Evolutionary conservation across 2,329 filamentous ascomycete genomes (phyloP).

Genomic region (Epichloe hybrida): DNA sequence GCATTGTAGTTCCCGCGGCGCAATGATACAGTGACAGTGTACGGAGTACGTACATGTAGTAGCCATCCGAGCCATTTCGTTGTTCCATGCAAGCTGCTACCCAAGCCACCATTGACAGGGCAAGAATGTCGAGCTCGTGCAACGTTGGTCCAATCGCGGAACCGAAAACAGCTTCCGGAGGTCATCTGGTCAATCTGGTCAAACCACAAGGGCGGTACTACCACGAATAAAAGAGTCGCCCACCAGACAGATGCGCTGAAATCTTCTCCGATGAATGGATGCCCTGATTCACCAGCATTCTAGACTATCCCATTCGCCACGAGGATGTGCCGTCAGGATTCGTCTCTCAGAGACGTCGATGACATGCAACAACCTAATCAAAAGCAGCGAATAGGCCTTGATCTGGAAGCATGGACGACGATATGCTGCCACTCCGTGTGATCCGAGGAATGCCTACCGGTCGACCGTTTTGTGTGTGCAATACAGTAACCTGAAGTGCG

Average conservation of each 20-base stretch:
- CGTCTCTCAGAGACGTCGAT: not conserved
- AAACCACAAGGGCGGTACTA: not conserved
- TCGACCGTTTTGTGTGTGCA: too few species aligned
- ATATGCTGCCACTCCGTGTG: too few species aligned
- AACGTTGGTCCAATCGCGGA: conserved; percentile 1
- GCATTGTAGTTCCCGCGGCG: not conserved
- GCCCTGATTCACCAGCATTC: not conserved
- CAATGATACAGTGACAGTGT: too few species aligned
- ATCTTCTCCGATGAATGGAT: too few species aligned
- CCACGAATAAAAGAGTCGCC: conserved; percentile 2
- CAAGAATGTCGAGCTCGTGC: not conserved
- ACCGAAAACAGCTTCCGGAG: not conserved
- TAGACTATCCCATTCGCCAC: not conserved
- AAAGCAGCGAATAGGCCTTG: not conserved
- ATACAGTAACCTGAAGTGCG: not conserved
- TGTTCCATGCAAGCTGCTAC: not conserved
- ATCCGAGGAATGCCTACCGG: too few species aligned
- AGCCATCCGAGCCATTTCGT: not conserved
- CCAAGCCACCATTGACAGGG: not conserved
- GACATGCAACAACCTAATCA: not conserved
- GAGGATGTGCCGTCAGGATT: not conserved
- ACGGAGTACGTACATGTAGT: too few species aligned
- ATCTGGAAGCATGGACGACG: too few species aligned
- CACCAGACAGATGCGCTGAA: not conserved
- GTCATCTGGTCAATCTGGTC: conserved; percentile 7